These are phyloP conservation scores for Russula sp. DNA, from an alignment of 768 basidiomycete genomes.

Conservation along the genomic window DNA sequence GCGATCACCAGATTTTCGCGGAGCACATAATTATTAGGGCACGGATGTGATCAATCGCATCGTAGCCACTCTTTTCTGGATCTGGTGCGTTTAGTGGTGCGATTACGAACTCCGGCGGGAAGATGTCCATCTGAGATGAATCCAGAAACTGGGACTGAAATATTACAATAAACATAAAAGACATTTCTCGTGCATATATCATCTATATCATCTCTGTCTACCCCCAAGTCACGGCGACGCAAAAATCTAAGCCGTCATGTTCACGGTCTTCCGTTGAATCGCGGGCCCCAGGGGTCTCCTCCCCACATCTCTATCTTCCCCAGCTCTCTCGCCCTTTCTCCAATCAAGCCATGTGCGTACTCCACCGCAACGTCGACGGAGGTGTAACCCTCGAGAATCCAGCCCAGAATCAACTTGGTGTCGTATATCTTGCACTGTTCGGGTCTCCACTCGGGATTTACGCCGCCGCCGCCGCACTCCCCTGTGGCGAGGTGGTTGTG, in stretches of 20 bases:
- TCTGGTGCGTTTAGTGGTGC: slow-evolving; percentile 38
- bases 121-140: slow-evolving; percentile 8
- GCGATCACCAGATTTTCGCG: slow-evolving; percentile 60
- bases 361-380: neutral
- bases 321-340: neutral
- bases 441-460: too few species aligned
- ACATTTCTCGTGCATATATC: too few species aligned
- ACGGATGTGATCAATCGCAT: slow-evolving; percentile 84
- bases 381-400: neutral
- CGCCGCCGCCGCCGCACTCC: neutral
- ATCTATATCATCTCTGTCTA: neutral
- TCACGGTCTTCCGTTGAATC: too few species aligned
- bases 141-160: neutral
- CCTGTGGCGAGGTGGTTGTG: too few species aligned
- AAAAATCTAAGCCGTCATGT: too few species aligned
- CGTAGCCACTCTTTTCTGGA: slow-evolving; percentile 84
- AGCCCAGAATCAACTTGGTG: neutral
- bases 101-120: neutral
- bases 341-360: neutral
- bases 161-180: too few species aligned
- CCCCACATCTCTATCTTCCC: neutral
- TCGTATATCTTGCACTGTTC: neutral
- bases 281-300: too few species aligned
- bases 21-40: slow-evolving; percentile 72
- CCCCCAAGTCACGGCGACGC: too few species aligned